Base-by-base conservation (phyloP, 495 filamentous ascomycete genomes). In the Cairneyella variabilis region DNA sequence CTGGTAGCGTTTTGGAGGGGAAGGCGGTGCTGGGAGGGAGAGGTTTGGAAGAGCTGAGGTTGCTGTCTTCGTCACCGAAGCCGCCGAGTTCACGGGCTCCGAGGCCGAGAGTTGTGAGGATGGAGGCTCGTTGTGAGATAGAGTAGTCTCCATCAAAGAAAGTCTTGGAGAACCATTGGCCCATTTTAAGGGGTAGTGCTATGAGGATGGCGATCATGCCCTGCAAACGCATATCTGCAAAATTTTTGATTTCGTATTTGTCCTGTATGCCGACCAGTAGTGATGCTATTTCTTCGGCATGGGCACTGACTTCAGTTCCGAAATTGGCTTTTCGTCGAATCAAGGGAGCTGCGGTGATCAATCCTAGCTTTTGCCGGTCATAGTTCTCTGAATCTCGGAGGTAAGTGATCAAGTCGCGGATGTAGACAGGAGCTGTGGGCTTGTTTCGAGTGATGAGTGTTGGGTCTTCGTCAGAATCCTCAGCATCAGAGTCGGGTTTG, bases 71-170 rank as follows among this genome's bases (percentile, higher is more conserved):
- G 22, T 78, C 75, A 23, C 84, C 83, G 49, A 86, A 83, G 6
- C 93, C 91, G 0, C 88, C 90, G 1, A 99, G 67, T 66, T 97
- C 93, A 38, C 93, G 79, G n/a, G 88, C 90, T 41, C 84, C 80
- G 0, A 99, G 71, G 12, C 92, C 91, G 16, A 97, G 71, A 4
- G 86, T 83, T 45, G 85, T 86, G 32, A 97, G 83, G 32, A 97
- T 76, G 0, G 86, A 82, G 10, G 85, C 85, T 28, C 93, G 78
- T 61, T 97, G 92, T 0, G 81, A 77, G 41, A 97, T 73, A 0
- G 90, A 95, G 60, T 92, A 88, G 58, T 97, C 95, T 9, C 91
- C 95, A 34, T 87, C 85, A 64, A 95, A 97, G 69, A 92, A 95
- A 0, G 86, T 84, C 49, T 82, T 83, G 1, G 86, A 79, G 51